Percentiles rank a stretch among this genome's conserved stretches.
phyloP scores from a whole-genome alignment of 306 rosid genomes.

The Elaeagnus macrophylla region DNA sequence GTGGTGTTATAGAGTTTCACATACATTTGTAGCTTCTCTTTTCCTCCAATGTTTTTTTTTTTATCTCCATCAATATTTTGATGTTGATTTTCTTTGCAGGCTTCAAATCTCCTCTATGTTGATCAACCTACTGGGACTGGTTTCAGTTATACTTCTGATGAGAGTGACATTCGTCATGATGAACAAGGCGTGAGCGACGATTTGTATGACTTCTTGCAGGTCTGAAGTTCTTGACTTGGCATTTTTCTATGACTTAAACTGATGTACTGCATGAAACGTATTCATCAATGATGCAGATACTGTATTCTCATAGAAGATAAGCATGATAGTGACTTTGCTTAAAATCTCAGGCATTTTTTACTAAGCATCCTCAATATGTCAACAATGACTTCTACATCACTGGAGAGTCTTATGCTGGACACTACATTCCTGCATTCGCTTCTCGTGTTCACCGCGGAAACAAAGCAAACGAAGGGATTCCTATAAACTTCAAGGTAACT shows the following conservation, averaged over 20 bases:
- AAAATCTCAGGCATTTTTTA: slow-evolving; percentile 66
- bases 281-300: background rate
- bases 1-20: background rate
- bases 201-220: slow-evolving; percentile 87
- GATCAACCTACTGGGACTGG: slow-evolving; percentile 96
- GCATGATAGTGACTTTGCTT: background rate
- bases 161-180: slow-evolving; percentile 56
- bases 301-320: too few species aligned
- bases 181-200: slow-evolving; percentile 83
- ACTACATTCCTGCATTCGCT: slow-evolving; percentile 89
- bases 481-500: slow-evolving; percentile 63
- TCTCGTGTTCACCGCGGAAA: slow-evolving; percentile 76
- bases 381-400: slow-evolving; percentile 80
- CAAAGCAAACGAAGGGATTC: slow-evolving; percentile 66
- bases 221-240: slow-evolving; percentile 6
- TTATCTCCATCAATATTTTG: background rate
- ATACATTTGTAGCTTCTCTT: background rate
- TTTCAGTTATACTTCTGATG: slow-evolving; percentile 69
- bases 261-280: background rate
- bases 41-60: background rate
- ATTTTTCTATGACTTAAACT: background rate
- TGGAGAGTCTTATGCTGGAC: slow-evolving; percentile 94
- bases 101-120: slow-evolving; percentile 69
- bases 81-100: slow-evolving; percentile 37
- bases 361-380: slow-evolving; percentile 49